Evolutionary conservation across 164 flowering plant genomes (phyloP).

Genomic region (Stephania yunnanensis): DNA sequence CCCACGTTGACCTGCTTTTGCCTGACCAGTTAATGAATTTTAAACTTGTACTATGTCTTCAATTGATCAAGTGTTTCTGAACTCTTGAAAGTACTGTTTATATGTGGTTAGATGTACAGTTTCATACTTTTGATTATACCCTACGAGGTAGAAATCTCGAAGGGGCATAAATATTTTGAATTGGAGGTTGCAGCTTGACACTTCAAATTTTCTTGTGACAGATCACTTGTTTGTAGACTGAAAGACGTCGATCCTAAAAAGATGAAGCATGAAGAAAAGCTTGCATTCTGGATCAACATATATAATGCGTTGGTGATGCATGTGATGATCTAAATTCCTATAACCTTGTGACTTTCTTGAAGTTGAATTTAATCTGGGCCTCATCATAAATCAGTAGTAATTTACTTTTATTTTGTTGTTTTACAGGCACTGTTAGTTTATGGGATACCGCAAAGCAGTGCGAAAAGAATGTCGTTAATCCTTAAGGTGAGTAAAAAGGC

Average conservation of each 20-base stretch:
- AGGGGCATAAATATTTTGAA: too few relatives aligned
- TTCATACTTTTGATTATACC: not conserved
- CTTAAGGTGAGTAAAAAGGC: conserved; percentile 50
- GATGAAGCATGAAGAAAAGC: conserved; percentile 69
- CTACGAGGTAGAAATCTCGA: too few relatives aligned
- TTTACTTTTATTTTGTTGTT: not conserved
- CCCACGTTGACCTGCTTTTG: conserved; percentile 10
- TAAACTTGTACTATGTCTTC: too few relatives aligned
- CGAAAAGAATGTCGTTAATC: conserved; percentile 60
- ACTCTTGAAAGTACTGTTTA: not conserved
- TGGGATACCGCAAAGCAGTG: conserved; percentile 80
- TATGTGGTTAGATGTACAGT: not conserved
- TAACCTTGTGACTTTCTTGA: not conserved
- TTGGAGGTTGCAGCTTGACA: not conserved
- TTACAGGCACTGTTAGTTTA: conserved; percentile 76
- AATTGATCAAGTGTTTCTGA: too few relatives aligned
- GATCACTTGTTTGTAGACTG: conserved; percentile 37
- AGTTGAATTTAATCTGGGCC: not conserved
- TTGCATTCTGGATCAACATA: conserved; percentile 94
- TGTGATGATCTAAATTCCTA: conserved; percentile 34
- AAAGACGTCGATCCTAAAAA: conserved; percentile 36
- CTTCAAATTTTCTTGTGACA: conserved; percentile 17
- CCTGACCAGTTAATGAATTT: too few relatives aligned
- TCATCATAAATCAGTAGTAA: not conserved
- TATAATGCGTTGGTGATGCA: conserved; percentile 98